Evolutionary conservation across 1,284 basidiomycete species (phyloP).

Genomic region (Trichosporon sp.): DNA sequence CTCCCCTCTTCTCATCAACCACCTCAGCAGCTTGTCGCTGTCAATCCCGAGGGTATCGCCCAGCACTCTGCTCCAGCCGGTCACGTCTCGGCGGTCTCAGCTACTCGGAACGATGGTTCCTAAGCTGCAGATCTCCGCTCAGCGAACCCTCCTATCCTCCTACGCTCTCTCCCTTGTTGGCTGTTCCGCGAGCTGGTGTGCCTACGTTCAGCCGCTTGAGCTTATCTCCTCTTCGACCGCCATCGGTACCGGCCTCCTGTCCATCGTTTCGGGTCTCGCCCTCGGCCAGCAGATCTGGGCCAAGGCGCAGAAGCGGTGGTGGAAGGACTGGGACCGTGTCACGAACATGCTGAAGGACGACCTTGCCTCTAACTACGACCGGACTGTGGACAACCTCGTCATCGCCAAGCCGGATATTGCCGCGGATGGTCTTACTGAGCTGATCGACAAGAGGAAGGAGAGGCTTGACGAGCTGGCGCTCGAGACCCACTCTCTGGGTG

Average conservation of each 20-base stretch:
- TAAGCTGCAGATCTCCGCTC: slow-evolving; percentile 63
- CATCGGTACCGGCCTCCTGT: slow-evolving; percentile 60
- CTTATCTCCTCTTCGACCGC: slow-evolving; percentile 52
- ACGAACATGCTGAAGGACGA: slow-evolving; percentile 67
- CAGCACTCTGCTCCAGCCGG: slow-evolving; percentile 56
- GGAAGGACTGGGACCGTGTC: slow-evolving; percentile 66
- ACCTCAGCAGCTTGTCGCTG: slow-evolving; percentile 56
- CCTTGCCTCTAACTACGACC: slow-evolving; percentile 58
- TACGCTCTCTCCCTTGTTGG: slow-evolving; percentile 42
- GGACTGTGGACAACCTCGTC: slow-evolving; percentile 43
- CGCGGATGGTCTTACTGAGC: slow-evolving; percentile 52
- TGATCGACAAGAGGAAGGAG: slow-evolving; percentile 48
- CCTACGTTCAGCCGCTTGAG: slow-evolving; percentile 33
- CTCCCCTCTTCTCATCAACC: slow-evolving; percentile 66
- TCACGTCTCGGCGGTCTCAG: slow-evolving; percentile 59
- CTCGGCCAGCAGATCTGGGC: slow-evolving; percentile 70
- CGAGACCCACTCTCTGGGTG: neutral
- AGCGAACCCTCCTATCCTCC: slow-evolving; percentile 58
- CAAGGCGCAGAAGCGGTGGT: slow-evolving; percentile 64
- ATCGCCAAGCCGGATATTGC: slow-evolving; percentile 37
- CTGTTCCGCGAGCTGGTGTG: slow-evolving; percentile 49
- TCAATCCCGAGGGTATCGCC: slow-evolving; percentile 55
- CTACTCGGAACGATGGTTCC: slow-evolving; percentile 59
- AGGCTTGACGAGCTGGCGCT: slow-evolving; percentile 53
- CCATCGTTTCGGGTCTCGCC: slow-evolving; percentile 57